phyloP scores from a whole-genome alignment of 148 eudicot genomes.

The Diospyros lotus region DNA sequence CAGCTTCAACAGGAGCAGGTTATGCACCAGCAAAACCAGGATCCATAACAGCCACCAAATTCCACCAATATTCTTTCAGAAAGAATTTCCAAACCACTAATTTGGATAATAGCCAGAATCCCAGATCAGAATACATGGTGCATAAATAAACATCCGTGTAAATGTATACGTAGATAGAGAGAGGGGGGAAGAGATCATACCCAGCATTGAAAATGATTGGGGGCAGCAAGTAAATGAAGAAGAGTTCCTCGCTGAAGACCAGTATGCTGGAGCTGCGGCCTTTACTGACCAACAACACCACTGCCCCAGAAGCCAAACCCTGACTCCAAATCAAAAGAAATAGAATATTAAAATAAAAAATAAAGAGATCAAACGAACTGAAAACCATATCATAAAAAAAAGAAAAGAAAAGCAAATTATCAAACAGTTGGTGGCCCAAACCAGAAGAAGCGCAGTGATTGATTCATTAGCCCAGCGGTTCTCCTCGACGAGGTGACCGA shows the following conservation, averaged over 20 bases:
- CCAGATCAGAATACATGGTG: background rate
- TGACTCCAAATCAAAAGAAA: slow-evolving; percentile 15
- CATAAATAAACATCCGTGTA: background rate
- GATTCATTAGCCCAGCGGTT: slow-evolving; percentile 69
- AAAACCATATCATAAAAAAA: background rate
- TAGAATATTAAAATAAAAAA: background rate
- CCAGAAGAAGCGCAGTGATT: slow-evolving; percentile 62
- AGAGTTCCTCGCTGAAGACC: slow-evolving; percentile 82
- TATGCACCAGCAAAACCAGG: too few relatives aligned
- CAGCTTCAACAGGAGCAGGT: background rate
- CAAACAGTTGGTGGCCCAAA: slow-evolving; percentile 4
- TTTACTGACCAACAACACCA: slow-evolving; percentile 55
- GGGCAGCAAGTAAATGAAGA: slow-evolving; percentile 92
- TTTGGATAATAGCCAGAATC: background rate
- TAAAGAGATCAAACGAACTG: background rate
- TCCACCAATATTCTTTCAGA: background rate
- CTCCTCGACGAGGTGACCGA: slow-evolving; percentile 64
- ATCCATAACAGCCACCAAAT: background rate
- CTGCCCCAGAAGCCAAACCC: slow-evolving; percentile 67
- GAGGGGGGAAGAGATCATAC: slow-evolving; percentile 30
- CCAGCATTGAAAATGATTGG: slow-evolving; percentile 99
- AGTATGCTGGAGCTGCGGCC: slow-evolving; percentile 66
- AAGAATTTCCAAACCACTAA: background rate
- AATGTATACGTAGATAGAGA: too few relatives aligned
- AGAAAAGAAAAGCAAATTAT: background rate